Evolutionary conservation across 164 flowering plant species (phyloP), one percentile per base, ranked within the genome.

Genomic region (Houttuynia cordata): DNA sequence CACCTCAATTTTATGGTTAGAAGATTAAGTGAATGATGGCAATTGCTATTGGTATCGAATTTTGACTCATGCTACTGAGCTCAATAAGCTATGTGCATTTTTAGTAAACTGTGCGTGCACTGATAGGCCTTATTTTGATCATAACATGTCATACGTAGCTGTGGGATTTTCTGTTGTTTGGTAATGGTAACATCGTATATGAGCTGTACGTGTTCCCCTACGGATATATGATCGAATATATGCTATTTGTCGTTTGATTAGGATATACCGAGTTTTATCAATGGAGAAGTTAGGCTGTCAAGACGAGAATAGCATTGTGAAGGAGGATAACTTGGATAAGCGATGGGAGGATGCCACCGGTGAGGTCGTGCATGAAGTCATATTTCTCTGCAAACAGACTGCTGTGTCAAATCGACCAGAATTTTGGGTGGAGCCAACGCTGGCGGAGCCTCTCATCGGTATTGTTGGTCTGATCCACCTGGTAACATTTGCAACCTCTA

Each of bases 341-440:
- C 78, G 96, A 7, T 93, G 97, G 98, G 88, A 83, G 67, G 81
- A 75, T 10, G 73, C 68, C 14, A 86, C 86, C 14, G 85, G 83
- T n/a, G 96, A 93, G 72, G 72, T 59, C 0, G 97, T 93, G 6
- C 67, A 81, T 24, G 89, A 93, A 62, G 72, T 86, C 53, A 83
- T 93, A 4, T 93, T 93, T 64, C 76, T 93, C 18, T 87, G 97
- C 70, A 78, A 69, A 61, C 98, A 93, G 73, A 83, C 80, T 9
- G 94, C 97, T 24, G 96, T 73, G 23, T 84, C 98, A 1, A 83
- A 76, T 47, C 89, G 88, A 14, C 97, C 94, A 20, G 92, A 97
- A 4, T 85, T 30, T 2, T 30, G 6, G 37, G 37, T 30, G 37
- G 6, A 30, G 37, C 37, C 37, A 2, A 30, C 37, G 37, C 37